phyloP scores from a whole-genome alignment of 305 asterid genomes.

The Fraxinus latifolia region DNA sequence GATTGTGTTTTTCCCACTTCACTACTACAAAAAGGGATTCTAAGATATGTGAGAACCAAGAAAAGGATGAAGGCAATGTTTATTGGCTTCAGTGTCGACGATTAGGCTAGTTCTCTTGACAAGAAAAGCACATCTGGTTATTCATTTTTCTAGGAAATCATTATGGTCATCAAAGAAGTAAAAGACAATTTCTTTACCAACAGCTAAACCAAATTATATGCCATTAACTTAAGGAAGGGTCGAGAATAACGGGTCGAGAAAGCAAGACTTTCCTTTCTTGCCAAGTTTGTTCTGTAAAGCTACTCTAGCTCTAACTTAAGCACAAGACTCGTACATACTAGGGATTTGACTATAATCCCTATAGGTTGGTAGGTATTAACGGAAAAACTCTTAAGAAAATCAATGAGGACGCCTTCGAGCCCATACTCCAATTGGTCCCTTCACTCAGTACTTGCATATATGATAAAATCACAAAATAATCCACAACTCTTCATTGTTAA shows the following conservation, averaged over 20 bases:
- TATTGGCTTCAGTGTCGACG: no score
- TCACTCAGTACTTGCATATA: not conserved
- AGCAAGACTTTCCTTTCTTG: not conserved
- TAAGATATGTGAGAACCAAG: no score
- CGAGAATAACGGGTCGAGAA: not conserved
- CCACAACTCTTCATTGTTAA: not conserved
- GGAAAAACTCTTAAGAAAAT: no score
- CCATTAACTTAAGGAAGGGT: no score
- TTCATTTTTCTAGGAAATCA: no score
- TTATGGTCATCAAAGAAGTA: no score
- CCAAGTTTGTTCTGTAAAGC: not conserved
- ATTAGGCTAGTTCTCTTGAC: no score
- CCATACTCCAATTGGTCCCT: not conserved
- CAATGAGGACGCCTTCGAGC: not conserved
- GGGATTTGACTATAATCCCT: not conserved
- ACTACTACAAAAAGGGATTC: no score
- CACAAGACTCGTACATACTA: not conserved
- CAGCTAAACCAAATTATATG: no score
- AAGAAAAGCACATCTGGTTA: no score
- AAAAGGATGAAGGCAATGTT: no score
- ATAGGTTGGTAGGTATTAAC: not conserved
- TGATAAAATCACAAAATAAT: not conserved
- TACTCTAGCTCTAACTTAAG: not conserved
- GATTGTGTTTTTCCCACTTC: not conserved
- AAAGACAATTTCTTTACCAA: no score